Conservation (phyloP, 2,329 filamentous ascomycete genomes). For the Aspergillus quadricinctus region DNA sequence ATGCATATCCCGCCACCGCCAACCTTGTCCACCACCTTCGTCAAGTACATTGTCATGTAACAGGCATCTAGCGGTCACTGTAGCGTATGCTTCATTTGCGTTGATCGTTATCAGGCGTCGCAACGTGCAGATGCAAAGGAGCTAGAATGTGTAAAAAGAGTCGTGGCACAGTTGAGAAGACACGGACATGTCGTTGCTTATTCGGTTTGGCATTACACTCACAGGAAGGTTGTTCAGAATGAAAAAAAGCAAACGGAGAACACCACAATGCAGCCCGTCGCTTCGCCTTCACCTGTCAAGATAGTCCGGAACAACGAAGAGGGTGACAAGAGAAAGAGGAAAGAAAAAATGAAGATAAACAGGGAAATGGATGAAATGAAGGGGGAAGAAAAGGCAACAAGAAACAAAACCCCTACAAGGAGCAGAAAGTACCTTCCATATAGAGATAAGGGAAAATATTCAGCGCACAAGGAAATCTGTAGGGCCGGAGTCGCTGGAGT, state of each 20-base stretch:
- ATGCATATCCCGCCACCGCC: not conserved
- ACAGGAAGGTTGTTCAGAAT: conserved; percentile 20
- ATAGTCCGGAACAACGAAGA: conserved; percentile 14
- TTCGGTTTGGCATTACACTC: conserved; percentile 29
- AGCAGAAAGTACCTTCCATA: conserved; percentile 25
- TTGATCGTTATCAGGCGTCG: not conserved
- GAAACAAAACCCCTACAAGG: conserved; percentile 18
- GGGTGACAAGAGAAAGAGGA: conserved; percentile 1
- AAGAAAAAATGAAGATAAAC: conserved; percentile 9
- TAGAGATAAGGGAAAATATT: conserved; percentile 16
- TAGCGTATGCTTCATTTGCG: not conserved
- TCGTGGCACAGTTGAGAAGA: conserved; percentile 9
- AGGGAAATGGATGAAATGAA: conserved; percentile 9
- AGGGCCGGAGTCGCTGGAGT: conserved; percentile 16
- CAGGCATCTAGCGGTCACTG: not conserved
- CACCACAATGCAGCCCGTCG: conserved; percentile 28
- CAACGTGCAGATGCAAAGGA: not conserved
- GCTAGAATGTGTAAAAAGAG: not conserved
- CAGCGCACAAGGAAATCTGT: conserved; percentile 13
- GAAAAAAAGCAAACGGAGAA: conserved; percentile 21
- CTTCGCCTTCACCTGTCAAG: conserved; percentile 23
- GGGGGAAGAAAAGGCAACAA: conserved; percentile 8
- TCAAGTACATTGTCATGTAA: not conserved
- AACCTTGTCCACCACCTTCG: not conserved
- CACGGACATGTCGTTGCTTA: conserved; percentile 24